Conservation (phyloP, 2,329 filamentous ascomycete species). For the Fusarium robinianum region DNA sequence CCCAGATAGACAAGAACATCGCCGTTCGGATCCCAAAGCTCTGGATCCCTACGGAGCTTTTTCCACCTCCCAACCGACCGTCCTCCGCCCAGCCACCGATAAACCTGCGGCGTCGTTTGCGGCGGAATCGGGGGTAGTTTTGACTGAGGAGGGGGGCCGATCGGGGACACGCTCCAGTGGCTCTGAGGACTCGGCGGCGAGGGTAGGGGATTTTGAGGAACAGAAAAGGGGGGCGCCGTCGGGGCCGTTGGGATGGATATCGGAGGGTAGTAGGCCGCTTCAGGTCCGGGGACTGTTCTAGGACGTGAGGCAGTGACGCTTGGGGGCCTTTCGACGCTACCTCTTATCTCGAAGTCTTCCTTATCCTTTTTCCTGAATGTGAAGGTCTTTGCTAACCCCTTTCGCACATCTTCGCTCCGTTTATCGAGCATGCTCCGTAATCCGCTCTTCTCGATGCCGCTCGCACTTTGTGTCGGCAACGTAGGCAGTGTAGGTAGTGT, state of each 20-base stretch:
- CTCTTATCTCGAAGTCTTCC: conserved; percentile 34
- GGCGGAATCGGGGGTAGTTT: conserved; percentile 50
- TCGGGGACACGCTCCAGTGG: conserved; percentile 24
- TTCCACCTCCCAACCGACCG: conserved; percentile 58
- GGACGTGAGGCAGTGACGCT: conserved; percentile 31
- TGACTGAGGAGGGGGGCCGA: conserved; percentile 47
- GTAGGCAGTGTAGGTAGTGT: conserved; percentile 43
- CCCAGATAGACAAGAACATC: conserved; percentile 63
- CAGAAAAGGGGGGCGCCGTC: conserved; percentile 16
- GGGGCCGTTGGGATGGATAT: conserved; percentile 17
- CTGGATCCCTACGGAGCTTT: conserved; percentile 62
- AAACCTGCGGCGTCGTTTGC: conserved; percentile 46
- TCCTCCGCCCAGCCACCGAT: conserved; percentile 58
- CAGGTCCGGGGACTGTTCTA: conserved; percentile 5
- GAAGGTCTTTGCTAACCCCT: conserved; percentile 58
- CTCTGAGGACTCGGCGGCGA: conserved; percentile 28
- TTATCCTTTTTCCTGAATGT: conserved; percentile 55
- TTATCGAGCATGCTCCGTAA: conserved; percentile 58
- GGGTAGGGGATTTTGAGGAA: conserved; percentile 23
- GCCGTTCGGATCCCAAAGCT: conserved; percentile 64
- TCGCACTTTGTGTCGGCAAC: conserved; percentile 55
- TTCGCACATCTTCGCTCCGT: conserved; percentile 59
- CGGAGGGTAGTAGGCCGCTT: conserved; percentile 17
- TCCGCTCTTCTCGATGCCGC: conserved; percentile 59
- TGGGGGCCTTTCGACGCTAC: conserved; percentile 26